Base-by-base conservation (phyloP, 2,329 filamentous ascomycete species). In the Xylariaceae sp. region DNA sequence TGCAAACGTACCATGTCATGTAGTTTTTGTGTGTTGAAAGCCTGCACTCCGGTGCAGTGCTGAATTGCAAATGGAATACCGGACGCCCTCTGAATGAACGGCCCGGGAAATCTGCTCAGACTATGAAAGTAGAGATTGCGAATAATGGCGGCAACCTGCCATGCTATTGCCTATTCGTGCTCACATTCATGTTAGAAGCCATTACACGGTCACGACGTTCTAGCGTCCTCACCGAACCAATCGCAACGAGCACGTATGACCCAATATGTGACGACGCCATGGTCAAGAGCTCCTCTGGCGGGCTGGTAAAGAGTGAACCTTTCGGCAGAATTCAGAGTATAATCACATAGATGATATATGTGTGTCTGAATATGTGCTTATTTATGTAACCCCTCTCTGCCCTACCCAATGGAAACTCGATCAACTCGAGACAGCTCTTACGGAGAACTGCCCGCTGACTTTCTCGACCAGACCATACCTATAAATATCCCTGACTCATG, bases 111-210 rank as follows among this genome's bases (percentile, higher is more conserved):
- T 17, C 54, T 48, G 19, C 57, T 52, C 12, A 65, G 56, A 15
- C 62, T 62, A 48, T 65, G 62, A 41, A 64, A 60, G 49, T 57
- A 63, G 35, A 65, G 43, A 40, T 64, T 65, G 44, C 64, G 64
- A 42, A 63, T 51, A 12, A 59, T 31, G 18, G 43, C 53, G 30
- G 49, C 38, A 19, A 49, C 39, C 51, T 58, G 50, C 54, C 59
- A 62, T 39, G 51, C 27, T 15, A 59, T 5, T 31, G 55, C 42
- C 62, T 65, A 43, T 46, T 35, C 22, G 15, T 3, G 11, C 45
- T n/a, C n/a, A n/a, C 31, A 47, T n/a, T n/a, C n/a, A 48, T 38
- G 42, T 40, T 42, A 39, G 42, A 30, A 14, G 38, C 18, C 18
- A 15, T 42, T 15, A 14, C 36, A 12, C 43, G 31, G 47, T 30